Evolutionary conservation across 805 yeast species (phyloP).

Genomic region (Alloascoidea hylecoeti): DNA sequence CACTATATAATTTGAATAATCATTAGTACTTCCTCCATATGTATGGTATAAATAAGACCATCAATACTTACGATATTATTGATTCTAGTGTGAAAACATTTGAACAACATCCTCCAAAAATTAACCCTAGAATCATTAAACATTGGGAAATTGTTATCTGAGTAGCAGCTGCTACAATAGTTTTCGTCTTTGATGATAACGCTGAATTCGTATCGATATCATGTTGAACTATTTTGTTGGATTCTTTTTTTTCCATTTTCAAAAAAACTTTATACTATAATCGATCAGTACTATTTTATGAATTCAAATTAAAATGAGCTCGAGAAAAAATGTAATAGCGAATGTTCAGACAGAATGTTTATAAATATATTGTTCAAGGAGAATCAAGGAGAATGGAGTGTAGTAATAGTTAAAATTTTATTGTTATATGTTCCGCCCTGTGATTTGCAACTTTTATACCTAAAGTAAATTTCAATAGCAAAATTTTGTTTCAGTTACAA

Average conservation of each 20-base stretch:
- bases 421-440: too few species aligned
- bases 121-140: constrained; percentile 17
- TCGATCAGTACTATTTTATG: too few species aligned
- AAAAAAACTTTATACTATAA: too few species aligned
- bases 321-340: too few species aligned
- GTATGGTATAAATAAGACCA: not conserved
- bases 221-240: not conserved
- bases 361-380: too few species aligned
- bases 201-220: not conserved
- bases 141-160: constrained; percentile 8
- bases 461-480: too few species aligned
- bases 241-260: constrained; percentile 2
- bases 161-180: not conserved
- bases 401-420: too few species aligned
- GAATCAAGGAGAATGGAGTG: too few species aligned
- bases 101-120: constrained; percentile 65
- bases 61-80: constrained; percentile 20
- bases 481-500: too few species aligned
- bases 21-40: not conserved
- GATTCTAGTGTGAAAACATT: constrained; percentile 53
- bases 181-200: constrained; percentile 1
- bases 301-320: too few species aligned
- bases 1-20: not conserved
- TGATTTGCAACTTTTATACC: too few species aligned
- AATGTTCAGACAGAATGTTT: too few species aligned